Percentiles rank a stretch among this genome's conserved stretches.
phyloP scores from a whole-genome alignment of 2,329 filamentous ascomycete species.

The Talaromyces albobiverticillius region DNA sequence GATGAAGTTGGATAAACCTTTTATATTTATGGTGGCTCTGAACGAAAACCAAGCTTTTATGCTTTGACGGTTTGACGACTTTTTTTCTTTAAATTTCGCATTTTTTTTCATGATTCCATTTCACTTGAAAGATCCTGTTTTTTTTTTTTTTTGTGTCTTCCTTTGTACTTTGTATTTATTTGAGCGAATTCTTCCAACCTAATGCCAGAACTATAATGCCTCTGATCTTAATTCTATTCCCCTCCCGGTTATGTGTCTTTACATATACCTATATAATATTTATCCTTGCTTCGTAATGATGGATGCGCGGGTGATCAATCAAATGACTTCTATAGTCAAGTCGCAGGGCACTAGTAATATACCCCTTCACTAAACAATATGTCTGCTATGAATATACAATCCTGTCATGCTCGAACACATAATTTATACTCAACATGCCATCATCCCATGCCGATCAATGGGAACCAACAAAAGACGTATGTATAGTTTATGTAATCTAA shows the following conservation, averaged over 20 bases:
- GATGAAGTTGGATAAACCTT: constrained; percentile 10
- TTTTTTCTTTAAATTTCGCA: constrained; percentile 7
- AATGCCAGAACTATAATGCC: not conserved
- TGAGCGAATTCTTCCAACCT: not conserved
- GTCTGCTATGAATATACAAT: too few species aligned
- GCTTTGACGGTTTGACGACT: not conserved
- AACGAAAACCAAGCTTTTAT: not conserved
- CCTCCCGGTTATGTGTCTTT: too few species aligned
- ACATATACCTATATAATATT: not conserved
- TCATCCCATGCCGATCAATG: too few species aligned
- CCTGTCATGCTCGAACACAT: not conserved
- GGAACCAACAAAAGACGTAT: not conserved
- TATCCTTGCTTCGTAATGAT: not conserved
- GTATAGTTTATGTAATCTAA: too few species aligned
- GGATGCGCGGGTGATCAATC: too few species aligned
- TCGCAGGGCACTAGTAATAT: too few species aligned
- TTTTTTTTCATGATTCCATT: constrained; percentile 2
- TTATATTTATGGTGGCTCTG: not conserved
- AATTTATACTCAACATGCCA: not conserved
- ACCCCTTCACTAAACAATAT: too few species aligned
- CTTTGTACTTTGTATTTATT: not conserved
- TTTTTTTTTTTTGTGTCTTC: too few species aligned
- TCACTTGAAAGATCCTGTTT: not conserved
- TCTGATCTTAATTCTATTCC: not conserved
- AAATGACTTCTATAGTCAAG: too few species aligned